Conservation (phyloP, 768 basidiomycete species). For the Cyathus striatus region DNA sequence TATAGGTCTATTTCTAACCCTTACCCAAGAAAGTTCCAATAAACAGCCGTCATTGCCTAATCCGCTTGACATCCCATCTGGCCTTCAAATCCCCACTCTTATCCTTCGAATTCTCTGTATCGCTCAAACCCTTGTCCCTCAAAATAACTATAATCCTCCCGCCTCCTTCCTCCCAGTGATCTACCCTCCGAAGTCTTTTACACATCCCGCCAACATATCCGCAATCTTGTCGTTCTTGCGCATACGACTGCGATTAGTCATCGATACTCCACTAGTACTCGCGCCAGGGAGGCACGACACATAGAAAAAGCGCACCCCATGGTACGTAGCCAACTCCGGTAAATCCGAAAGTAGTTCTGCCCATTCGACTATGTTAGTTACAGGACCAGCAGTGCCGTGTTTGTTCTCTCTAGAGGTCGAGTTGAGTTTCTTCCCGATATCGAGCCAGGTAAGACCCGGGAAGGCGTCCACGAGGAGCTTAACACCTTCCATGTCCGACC, state of each 20-base stretch:
- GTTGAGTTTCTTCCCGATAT: conserved; percentile 41
- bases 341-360: conserved; percentile 45
- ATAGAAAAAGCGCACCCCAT: conserved; percentile 65
- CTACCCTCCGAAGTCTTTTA: conserved; percentile 50
- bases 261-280: conserved; percentile 26
- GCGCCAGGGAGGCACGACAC: conserved; percentile 29
- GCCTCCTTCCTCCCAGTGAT: conserved; percentile 60
- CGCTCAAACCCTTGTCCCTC: conserved; percentile 1
- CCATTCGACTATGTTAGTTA: conserved; percentile 54
- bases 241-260: conserved; percentile 57
- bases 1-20: too few relatives aligned
- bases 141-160: conserved; percentile 48
- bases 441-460: conserved; percentile 49
- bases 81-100: conserved; percentile 32
- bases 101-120: conserved; percentile 16
- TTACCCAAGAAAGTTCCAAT: too few relatives aligned
- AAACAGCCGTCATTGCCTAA: conserved; percentile 26
- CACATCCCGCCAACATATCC: conserved; percentile 58
- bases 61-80: conserved; percentile 49
- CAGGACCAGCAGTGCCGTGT: conserved; percentile 14
- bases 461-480: conserved; percentile 40
- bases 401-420: conserved; percentile 9
- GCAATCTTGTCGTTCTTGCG: conserved; percentile 68
- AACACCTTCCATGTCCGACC: conserved; percentile 61
- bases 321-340: conserved; percentile 50